phyloP scores from a whole-genome alignment of 495 filamentous ascomycete genomes.

The Hypoxylon cercidicola region DNA sequence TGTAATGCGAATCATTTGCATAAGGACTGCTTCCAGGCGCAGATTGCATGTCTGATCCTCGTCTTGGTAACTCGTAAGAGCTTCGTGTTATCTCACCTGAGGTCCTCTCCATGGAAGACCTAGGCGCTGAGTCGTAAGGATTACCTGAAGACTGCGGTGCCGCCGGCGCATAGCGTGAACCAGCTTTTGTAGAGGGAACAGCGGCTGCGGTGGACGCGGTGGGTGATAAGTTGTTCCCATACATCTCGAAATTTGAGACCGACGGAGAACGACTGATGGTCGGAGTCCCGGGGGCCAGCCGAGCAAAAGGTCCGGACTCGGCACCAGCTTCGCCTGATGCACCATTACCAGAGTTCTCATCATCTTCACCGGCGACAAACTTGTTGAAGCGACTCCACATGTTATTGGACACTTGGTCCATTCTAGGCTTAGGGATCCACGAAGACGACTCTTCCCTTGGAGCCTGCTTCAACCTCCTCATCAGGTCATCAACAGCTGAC shows the following conservation, averaged over 20 bases:
- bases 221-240: conserved; percentile 49
- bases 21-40: conserved; percentile 45
- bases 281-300: conserved; percentile 79
- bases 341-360: conserved; percentile 66
- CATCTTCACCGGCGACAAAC: conserved; percentile 93
- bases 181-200: conserved; percentile 46
- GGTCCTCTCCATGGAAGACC: conserved; percentile 57
- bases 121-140: conserved; percentile 50
- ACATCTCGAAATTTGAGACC: conserved; percentile 77
- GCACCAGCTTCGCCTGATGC: conserved; percentile 64
- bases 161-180: conserved; percentile 46
- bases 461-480: conserved; percentile 81
- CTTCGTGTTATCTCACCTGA: conserved; percentile 54
- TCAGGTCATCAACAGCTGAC: conserved; percentile 81
- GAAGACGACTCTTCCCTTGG: conserved; percentile 73
- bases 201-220: conserved; percentile 44
- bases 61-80: conserved; percentile 57
- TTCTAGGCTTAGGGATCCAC: conserved; percentile 93
- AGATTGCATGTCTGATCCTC: conserved; percentile 55
- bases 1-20: conserved; percentile 39
- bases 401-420: conserved; percentile 89
- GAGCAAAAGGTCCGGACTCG: conserved; percentile 82
- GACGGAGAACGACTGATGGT: conserved; percentile 85
- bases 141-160: conserved; percentile 44
- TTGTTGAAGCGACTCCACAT: conserved; percentile 93